Evolutionary conservation across 768 basidiomycete species (phyloP).

Genomic region (Pisolithus marmoratus): DNA sequence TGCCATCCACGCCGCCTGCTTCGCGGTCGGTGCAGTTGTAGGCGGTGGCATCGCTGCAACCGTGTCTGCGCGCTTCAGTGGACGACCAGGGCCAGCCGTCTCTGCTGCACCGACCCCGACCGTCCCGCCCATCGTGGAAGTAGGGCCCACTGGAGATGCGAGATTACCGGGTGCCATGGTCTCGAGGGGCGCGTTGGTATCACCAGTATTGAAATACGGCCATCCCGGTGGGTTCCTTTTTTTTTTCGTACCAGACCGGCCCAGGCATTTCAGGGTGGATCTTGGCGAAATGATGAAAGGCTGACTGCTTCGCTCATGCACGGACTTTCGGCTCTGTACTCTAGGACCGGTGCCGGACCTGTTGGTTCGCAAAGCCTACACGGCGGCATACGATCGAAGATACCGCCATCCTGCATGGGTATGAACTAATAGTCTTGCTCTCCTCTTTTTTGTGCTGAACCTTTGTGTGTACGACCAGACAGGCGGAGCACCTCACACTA

Average conservation of each 20-base stretch:
- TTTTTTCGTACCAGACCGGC: not conserved
- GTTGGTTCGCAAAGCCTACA: conserved; percentile 76
- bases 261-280: too few species aligned
- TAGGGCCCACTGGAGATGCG: conserved; percentile 41
- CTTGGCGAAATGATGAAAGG: not conserved
- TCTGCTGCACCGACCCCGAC: too few species aligned
- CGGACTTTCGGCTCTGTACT: too few species aligned
- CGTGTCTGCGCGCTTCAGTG: conserved; percentile 32
- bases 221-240: conserved; percentile 58
- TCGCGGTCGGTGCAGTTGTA: conserved; percentile 76
- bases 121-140: conserved; percentile 35
- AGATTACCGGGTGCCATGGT: conserved; percentile 32
- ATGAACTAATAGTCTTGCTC: conserved; percentile 11
- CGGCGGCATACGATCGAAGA: conserved; percentile 85
- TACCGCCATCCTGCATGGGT: conserved; percentile 94
- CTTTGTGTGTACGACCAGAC: conserved; percentile 46
- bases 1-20: conserved; percentile 62
- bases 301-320: conserved; percentile 4
- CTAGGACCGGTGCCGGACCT: conserved; percentile 83
- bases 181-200: conserved; percentile 12
- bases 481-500: conserved; percentile 87
- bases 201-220: conserved; percentile 65
- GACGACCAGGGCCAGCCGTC: conserved; percentile 10
- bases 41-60: conserved; percentile 69
- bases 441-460: not conserved